phyloP scores from a whole-genome alignment of 176 grass and related monocot genomes.

The Oropetium thomaeum region DNA sequence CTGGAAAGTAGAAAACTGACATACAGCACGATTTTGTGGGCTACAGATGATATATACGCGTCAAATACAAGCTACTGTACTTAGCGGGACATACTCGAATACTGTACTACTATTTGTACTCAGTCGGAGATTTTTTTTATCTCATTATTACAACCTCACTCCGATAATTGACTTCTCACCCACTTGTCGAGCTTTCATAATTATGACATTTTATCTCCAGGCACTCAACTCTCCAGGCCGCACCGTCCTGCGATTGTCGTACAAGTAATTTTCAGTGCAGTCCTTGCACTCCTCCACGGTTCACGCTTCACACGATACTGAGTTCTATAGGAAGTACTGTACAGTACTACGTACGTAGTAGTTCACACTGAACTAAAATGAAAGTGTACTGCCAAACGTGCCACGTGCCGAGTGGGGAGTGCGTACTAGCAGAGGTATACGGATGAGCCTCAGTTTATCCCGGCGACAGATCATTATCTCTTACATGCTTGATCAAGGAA shows the following conservation, averaged over 20 bases:
- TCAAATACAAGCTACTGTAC: neutral
- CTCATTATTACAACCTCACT: neutral
- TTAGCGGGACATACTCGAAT: slow-evolving; percentile 6
- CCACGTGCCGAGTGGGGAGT: too few relatives aligned
- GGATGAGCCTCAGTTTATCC: neutral
- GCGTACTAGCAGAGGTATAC: neutral
- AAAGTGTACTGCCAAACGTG: neutral
- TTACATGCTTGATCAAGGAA: neutral
- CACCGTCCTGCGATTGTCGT: slow-evolving; percentile 4
- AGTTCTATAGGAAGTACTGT: neutral
- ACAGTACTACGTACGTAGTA: too few relatives aligned
- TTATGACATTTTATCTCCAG: neutral
- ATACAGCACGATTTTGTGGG: neutral
- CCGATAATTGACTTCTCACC: neutral
- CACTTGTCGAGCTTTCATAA: neutral
- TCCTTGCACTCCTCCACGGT: slow-evolving; percentile 24
- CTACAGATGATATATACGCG: neutral
- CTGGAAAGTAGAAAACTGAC: neutral
- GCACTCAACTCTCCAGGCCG: neutral
- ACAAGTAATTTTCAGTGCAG: slow-evolving; percentile 22
- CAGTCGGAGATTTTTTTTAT: neutral
- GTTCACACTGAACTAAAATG: neutral
- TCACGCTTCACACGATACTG: neutral
- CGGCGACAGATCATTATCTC: neutral
- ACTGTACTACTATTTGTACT: too few relatives aligned